Evolutionary conservation across 192 early-diverging fungal genomes (phyloP).

Genomic region (Diversispora eburnea): DNA sequence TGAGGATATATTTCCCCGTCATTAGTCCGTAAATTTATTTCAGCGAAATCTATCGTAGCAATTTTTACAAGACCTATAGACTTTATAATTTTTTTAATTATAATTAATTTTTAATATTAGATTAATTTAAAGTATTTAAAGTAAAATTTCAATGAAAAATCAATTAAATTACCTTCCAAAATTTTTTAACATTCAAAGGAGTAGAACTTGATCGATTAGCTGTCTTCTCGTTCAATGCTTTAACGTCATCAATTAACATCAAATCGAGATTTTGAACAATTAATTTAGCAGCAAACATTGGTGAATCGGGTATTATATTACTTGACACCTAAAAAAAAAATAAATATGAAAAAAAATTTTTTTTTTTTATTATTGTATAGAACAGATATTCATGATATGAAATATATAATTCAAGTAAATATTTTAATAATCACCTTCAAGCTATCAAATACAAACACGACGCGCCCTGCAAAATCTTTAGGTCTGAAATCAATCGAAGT

Average conservation of each 20-base stretch:
- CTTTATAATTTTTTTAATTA: conserved; percentile 4
- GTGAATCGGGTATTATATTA: conserved; percentile 58
- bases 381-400: no score
- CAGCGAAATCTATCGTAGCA: conserved; percentile 32
- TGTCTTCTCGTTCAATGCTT: conserved; percentile 26
- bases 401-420: background rate
- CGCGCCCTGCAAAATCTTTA: conserved; percentile 44
- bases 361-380: background rate
- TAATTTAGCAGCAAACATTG: conserved; percentile 51
- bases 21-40: conserved; percentile 36
- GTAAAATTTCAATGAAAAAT: background rate
- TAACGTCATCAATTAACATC: conserved; percentile 48
- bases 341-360: background rate
- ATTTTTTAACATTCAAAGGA: conserved; percentile 12
- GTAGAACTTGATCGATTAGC: background rate
- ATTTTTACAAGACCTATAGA: conserved; percentile 38
- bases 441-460: conserved; percentile 52
- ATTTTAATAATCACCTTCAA: conserved; percentile 47
- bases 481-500: conserved; percentile 61
- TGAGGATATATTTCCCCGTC: conserved; percentile 33
- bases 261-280: conserved; percentile 49
- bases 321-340: conserved; percentile 43
- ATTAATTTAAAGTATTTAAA: background rate
- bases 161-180: conserved; percentile 27
- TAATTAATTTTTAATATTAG: conserved; percentile 26